Evolutionary conservation across 2,329 filamentous ascomycete species (phyloP), one percentile per base, ranked within the genome.

Genomic region (Cladosporium sp.): DNA sequence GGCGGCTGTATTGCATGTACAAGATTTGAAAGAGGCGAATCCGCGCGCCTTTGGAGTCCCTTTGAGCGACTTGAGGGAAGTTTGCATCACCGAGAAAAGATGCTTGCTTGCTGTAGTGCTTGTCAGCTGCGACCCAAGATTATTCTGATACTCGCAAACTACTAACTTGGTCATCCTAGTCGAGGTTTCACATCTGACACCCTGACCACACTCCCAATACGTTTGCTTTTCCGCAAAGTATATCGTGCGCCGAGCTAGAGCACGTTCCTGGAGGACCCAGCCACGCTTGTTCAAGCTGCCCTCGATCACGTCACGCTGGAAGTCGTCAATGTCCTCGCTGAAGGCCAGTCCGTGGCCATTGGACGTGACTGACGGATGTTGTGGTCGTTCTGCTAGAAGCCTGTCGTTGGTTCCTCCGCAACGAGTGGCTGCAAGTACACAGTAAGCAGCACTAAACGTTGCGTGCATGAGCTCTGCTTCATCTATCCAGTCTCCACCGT

Each of bases 371-470:
- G 35, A 37, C 3, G 35, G 35, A 45, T 28, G 42, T 13, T 45
- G 42, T 12, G 22, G 42, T 10, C 42, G 19, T 25, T 24, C 17
- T 22, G 24, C 12, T 9, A 36, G 19, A 3, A 51, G 17, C 9
- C 58, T 50, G 17, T 42, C 50, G 25, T 25, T 50, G 22, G 34
- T 47, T 15, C 55, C 44, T 20, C 28, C 9, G 4, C 57, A 22
- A 12, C 25, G 34, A n/a, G 51, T 54, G 22, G 62, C 62, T 12
- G 59, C 55, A n/a, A 64, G 48, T 20, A 44, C 63, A 40, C 56
- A 32, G 17, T 42, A 32, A 2, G 37, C 42, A 37, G 52, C 40
- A 13, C 52, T 39, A 53, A 64, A 65, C 7, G 64, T 50, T 4
- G 37, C 20, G n/a, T 25, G 34, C 57, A 59, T 59, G 4, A 9